phyloP scores from a whole-genome alignment of 345 rosid species.

The Dovyalis caffra region DNA sequence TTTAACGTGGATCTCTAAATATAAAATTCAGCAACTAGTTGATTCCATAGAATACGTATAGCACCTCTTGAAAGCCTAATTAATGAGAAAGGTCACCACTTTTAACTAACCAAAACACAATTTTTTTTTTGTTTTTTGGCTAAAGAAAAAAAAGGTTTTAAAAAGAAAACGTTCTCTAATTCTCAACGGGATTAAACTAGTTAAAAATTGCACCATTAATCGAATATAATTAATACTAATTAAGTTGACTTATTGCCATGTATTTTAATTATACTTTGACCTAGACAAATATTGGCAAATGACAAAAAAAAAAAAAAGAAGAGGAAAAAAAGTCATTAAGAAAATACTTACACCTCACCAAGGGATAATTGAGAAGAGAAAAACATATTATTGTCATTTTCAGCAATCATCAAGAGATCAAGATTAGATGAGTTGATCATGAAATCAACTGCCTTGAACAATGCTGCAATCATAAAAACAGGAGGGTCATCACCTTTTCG shows the following conservation, averaged over 20 bases:
- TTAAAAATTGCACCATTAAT: no score
- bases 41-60: background rate
- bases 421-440: slow-evolving; percentile 18
- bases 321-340: background rate
- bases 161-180: no score
- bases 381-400: background rate
- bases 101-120: background rate
- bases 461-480: slow-evolving; percentile 9
- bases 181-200: no score
- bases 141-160: background rate
- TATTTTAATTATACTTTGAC: background rate
- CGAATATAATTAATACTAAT: no score
- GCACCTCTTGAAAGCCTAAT: background rate
- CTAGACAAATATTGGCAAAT: background rate
- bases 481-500: slow-evolving; percentile 4
- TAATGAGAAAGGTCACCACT: background rate
- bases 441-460: slow-evolving; percentile 1
- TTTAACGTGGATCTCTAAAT: background rate
- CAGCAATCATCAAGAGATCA: slow-evolving; percentile 15
- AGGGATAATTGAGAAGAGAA: no score
- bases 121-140: no score
- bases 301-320: background rate
- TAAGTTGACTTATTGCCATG: no score
- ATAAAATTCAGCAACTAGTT: background rate
- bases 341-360: background rate